Percentiles rank a stretch among this genome's conserved stretches.
Evolutionary conservation across 768 basidiomycete genomes (phyloP).

Genomic region (Pleurotus eryngii): DNA sequence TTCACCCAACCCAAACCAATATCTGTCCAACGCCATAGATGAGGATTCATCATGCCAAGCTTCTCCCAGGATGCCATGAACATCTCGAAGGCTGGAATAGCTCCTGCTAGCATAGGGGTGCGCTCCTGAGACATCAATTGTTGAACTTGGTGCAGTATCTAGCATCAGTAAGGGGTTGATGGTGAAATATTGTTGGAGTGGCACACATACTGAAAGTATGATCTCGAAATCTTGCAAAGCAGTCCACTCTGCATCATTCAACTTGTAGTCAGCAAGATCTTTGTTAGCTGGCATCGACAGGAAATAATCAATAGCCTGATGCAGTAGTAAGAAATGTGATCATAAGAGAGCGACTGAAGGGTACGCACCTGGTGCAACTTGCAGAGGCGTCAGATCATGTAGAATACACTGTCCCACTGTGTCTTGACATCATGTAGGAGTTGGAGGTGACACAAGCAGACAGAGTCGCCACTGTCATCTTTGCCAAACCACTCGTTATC

Average conservation of each 20-base stretch:
- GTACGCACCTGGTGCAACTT: slow-evolving; percentile 11
- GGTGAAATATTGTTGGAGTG: not conserved
- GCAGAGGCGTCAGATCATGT: slow-evolving; percentile 13
- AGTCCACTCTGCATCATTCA: slow-evolving; percentile 13
- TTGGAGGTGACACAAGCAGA: not conserved
- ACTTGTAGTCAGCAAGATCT: slow-evolving; percentile 3
- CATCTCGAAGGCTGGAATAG: slow-evolving; percentile 18
- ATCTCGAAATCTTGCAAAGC: slow-evolving; percentile 14
- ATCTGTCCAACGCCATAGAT: slow-evolving; percentile 3
- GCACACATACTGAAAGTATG: slow-evolving; percentile 1
- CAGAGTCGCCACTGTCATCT: not conserved
- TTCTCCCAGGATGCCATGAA: slow-evolving; percentile 16
- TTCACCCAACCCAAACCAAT: slow-evolving; percentile 7
- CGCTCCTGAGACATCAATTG: slow-evolving; percentile 15
- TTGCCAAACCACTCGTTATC: not conserved
- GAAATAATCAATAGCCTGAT: slow-evolving; percentile 9
- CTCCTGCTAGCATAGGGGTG: slow-evolving; percentile 16
- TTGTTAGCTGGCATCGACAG: slow-evolving; percentile 4
- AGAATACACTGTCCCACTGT: slow-evolving; percentile 13
- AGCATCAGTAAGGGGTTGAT: not conserved
- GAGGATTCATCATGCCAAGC: slow-evolving; percentile 4
- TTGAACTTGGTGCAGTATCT: slow-evolving; percentile 14
- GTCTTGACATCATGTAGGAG: slow-evolving; percentile 14
- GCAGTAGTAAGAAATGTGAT: slow-evolving; percentile 1
- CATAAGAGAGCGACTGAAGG: not conserved